Percentiles rank a stretch among this genome's conserved stretches.
These are phyloP conservation scores for Ophiostoma perfectum DNA, from an alignment of 2,329 filamentous ascomycete genomes.

Conservation along the genomic window DNA sequence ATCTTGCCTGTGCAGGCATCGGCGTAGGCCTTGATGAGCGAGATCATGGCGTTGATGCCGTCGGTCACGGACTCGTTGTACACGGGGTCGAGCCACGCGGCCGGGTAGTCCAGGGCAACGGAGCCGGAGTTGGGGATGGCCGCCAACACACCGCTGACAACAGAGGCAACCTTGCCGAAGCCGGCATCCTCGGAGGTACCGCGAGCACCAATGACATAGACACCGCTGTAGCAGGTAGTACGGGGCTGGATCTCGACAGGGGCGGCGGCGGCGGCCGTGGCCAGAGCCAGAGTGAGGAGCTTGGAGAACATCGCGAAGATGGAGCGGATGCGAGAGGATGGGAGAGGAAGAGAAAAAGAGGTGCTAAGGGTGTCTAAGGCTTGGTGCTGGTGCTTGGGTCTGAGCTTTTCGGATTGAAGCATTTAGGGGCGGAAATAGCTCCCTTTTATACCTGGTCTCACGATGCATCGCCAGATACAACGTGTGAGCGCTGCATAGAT, in stretches of 20 bases:
- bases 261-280: not conserved
- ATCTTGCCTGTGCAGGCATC: constrained; percentile 17
- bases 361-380: constrained; percentile 1
- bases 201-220: constrained; percentile 19
- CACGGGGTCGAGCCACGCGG: constrained; percentile 15
- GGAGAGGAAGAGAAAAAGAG: not conserved
- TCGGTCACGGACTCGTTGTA: constrained; percentile 18
- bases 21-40: constrained; percentile 18
- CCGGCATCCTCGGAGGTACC: constrained; percentile 14
- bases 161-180: constrained; percentile 10
- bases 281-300: constrained; percentile 3
- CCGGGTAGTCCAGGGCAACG: constrained; percentile 19
- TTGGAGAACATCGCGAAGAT: constrained; percentile 2
- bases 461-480: not conserved
- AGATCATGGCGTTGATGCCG: constrained; percentile 17
- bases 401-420: not conserved
- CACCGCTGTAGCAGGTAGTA: constrained; percentile 19
- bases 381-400: constrained; percentile 1
- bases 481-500: not conserved
- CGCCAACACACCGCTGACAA: constrained; percentile 9
- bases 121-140: constrained; percentile 19
- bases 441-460: not conserved
- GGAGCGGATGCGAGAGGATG: too few relatives aligned
- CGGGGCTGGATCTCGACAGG: constrained; percentile 12
- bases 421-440: not conserved